Conservation (phyloP, 2,329 filamentous ascomycete species). For the Blastomyces gilchristii region DNA sequence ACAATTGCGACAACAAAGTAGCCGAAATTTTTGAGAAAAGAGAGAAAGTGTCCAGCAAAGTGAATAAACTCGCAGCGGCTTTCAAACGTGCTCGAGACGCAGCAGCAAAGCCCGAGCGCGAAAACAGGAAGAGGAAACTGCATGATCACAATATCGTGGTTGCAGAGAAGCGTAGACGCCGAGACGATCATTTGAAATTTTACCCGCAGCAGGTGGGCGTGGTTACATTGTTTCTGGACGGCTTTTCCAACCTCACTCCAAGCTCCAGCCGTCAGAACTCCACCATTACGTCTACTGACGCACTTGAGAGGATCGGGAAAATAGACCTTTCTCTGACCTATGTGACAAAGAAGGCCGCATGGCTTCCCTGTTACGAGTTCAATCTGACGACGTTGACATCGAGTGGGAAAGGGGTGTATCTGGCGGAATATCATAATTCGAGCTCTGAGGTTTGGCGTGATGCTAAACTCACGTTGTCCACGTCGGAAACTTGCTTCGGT, state of each 20-base stretch:
- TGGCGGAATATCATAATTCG: slow-evolving; percentile 51
- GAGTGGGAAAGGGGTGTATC: slow-evolving; percentile 48
- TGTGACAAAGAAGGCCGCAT: slow-evolving; percentile 48
- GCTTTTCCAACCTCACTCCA: slow-evolving; percentile 22
- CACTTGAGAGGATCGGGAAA: slow-evolving; percentile 12
- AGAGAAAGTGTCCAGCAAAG: slow-evolving; percentile 19
- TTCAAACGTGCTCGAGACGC: slow-evolving; percentile 16
- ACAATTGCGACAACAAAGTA: slow-evolving; percentile 20
- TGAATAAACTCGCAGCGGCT: slow-evolving; percentile 14
- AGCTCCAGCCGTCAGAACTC: slow-evolving; percentile 21
- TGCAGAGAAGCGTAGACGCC: slow-evolving; percentile 24
- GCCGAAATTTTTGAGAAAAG: slow-evolving; percentile 21
- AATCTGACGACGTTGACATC: slow-evolving; percentile 48
- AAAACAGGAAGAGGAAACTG: slow-evolving; percentile 20
- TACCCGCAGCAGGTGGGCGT: slow-evolving; percentile 29
- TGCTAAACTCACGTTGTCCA: slow-evolving; percentile 52
- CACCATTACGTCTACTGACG: slow-evolving; percentile 19
- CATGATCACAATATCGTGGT: slow-evolving; percentile 22
- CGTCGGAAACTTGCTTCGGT: slow-evolving; percentile 50
- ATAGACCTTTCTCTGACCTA: slow-evolving; percentile 46
- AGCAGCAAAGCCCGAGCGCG: slow-evolving; percentile 20
- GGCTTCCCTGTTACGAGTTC: slow-evolving; percentile 54
- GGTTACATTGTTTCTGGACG: slow-evolving; percentile 30
- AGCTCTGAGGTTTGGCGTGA: slow-evolving; percentile 55
- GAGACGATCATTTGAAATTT: slow-evolving; percentile 28